Evolutionary conservation across 768 basidiomycete species (phyloP).

Genomic region (Boletus rubropictus): DNA sequence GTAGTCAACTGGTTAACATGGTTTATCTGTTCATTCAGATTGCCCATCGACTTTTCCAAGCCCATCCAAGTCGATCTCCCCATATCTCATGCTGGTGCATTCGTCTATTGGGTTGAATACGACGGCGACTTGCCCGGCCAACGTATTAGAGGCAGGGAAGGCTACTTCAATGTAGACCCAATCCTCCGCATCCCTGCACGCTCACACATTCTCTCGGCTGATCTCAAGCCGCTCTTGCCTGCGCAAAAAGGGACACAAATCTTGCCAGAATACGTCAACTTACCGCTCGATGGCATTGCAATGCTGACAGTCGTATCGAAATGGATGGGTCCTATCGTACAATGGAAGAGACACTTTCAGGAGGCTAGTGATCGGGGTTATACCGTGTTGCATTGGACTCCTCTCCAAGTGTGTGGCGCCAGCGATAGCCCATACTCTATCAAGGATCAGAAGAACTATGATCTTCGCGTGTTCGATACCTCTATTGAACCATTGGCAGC

Average conservation of each 20-base stretch:
- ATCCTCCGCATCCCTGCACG: conserved; percentile 72
- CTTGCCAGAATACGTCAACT: conserved; percentile 47
- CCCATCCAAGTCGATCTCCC: conserved; percentile 92
- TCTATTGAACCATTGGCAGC: conserved; percentile 46
- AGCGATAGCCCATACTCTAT: conserved; percentile 94
- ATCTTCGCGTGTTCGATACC: conserved; percentile 60
- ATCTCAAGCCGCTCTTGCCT: conserved; percentile 47
- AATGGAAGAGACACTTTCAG: conserved; percentile 76
- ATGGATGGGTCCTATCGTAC: conserved; percentile 86
- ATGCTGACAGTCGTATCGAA: conserved; percentile 92
- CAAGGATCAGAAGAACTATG: conserved; percentile 78
- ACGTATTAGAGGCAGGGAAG: conserved; percentile 76
- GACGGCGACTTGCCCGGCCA: conserved; percentile 53
- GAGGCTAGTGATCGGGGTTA: conserved; percentile 89
- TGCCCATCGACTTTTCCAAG: conserved; percentile 83
- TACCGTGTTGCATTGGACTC: conserved; percentile 97
- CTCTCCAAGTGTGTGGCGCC: conserved; percentile 85
- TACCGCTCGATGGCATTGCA: conserved; percentile 83
- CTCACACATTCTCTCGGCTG: conserved; percentile 60
- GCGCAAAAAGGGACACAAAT: conserved; percentile 48
- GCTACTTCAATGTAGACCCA: conserved; percentile 97
- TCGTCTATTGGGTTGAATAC: conserved; percentile 93
- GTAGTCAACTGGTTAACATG: background rate
- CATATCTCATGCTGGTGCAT: conserved; percentile 94
- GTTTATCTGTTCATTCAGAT: conserved; percentile 38